Evolutionary conservation across 1,284 basidiomycete genomes (phyloP).

Genomic region (Porodaedalea pini): DNA sequence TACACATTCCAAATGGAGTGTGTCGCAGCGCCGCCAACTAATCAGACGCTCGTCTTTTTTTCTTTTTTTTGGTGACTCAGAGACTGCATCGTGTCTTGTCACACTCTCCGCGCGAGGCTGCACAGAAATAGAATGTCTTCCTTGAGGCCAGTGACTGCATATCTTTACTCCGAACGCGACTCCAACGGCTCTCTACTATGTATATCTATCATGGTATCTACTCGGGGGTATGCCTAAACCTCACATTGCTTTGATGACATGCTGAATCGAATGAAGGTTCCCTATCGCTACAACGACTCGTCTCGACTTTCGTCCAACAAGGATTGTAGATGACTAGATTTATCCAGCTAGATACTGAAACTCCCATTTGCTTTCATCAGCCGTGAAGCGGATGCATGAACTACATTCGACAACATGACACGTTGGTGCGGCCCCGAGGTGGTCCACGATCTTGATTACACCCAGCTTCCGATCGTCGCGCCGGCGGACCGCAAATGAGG

Average conservation of each 20-base stretch:
- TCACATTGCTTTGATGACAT: not conserved
- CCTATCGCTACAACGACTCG: conserved; percentile 79
- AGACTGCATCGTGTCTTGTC: conserved; percentile 72
- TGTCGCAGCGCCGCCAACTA: too few species aligned
- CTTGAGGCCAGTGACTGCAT: conserved; percentile 50
- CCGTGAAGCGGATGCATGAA: conserved; percentile 48
- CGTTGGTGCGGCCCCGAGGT: conserved; percentile 86
- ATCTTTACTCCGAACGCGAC: not conserved
- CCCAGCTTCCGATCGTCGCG: conserved; percentile 73
- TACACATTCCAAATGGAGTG: too few species aligned
- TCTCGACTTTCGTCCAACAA: conserved; percentile 63
- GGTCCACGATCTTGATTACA: conserved; percentile 93
- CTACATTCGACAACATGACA: conserved; percentile 53
- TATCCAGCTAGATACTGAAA: not conserved
- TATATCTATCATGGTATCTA: conserved; percentile 70
- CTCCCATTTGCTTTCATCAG: conserved; percentile 33
- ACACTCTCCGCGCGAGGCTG: conserved; percentile 82
- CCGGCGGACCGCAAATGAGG: conserved; percentile 50
- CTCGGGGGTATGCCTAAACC: conserved; percentile 51
- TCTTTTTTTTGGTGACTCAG: too few species aligned
- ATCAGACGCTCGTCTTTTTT: too few species aligned
- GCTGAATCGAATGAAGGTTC: conserved; percentile 51
- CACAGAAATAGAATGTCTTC: conserved; percentile 82
- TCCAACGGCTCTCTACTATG: conserved; percentile 55
- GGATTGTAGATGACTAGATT: conserved; percentile 47